These are phyloP conservation scores for Ambrosia hybrid DNA, from an alignment of 140 eudicot genomes.

Conservation along the genomic window DNA sequence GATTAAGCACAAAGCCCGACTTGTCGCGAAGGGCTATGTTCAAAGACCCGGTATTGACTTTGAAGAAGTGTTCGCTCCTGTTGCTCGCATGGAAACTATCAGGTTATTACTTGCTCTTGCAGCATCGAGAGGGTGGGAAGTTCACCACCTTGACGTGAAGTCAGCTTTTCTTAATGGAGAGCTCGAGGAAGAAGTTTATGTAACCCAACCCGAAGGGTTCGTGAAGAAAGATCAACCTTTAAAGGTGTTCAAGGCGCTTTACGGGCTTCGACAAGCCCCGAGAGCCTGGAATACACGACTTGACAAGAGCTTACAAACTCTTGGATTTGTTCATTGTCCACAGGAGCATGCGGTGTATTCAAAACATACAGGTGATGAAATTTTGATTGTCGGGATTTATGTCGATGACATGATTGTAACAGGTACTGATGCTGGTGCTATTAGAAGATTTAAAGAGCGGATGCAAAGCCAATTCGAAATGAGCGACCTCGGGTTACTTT, in stretches of 20 bases:
- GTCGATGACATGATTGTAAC: not conserved
- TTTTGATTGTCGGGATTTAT: not conserved
- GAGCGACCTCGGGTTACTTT: not conserved
- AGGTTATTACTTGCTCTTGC: too few species aligned
- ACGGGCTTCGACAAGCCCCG: not conserved
- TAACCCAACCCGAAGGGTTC: not conserved
- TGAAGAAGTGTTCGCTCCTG: too few species aligned
- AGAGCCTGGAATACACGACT: not conserved
- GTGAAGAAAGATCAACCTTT: not conserved
- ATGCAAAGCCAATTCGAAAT: not conserved
- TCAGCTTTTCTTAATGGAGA: not conserved
- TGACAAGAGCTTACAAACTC: not conserved
- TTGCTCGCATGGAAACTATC: too few species aligned
- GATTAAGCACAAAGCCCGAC: too few species aligned
- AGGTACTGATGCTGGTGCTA: not conserved
- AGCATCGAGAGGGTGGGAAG: too few species aligned
- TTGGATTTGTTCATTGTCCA: not conserved
- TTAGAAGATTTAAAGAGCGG: not conserved
- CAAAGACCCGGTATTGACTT: too few species aligned
- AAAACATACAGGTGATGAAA: not conserved
- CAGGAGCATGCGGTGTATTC: conserved; percentile 6
- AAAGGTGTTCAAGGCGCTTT: not conserved
- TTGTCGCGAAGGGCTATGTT: too few species aligned
- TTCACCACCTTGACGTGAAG: too few species aligned
- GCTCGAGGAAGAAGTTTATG: too few species aligned